phyloP scores from a whole-genome alignment of 2,329 filamentous ascomycete genomes.

The Fusarium foetens region DNA sequence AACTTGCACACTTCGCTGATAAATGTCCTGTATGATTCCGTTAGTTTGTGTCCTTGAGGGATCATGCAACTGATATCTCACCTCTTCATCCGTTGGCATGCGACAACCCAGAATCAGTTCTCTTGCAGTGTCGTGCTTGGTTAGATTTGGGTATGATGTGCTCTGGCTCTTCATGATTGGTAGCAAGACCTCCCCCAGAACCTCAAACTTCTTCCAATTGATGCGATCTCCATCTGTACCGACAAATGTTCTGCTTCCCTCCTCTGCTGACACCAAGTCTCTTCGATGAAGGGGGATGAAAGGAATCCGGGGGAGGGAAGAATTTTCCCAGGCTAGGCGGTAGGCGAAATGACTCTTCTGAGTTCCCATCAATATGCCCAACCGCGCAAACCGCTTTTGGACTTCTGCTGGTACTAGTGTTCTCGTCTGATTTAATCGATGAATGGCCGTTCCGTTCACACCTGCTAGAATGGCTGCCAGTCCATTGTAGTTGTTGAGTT shows the following conservation, averaged over 20 bases:
- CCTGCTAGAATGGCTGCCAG: conserved; percentile 94
- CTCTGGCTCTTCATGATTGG: conserved; percentile 93
- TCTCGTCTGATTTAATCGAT: conserved; percentile 82
- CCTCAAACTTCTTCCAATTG: conserved; percentile 99
- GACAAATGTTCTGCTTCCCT: conserved; percentile 91
- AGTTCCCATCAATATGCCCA: conserved; percentile 92
- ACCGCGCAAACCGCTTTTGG: conserved; percentile 85
- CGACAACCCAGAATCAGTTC: conserved; percentile 84
- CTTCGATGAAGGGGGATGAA: conserved; percentile 90
- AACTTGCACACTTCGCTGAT: conserved; percentile 69
- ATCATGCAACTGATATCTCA: conserved; percentile 57
- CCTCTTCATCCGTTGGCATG: conserved; percentile 88
- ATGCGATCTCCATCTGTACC: conserved; percentile 78
- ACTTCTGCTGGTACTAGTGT: conserved; percentile 76
- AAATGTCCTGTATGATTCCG: conserved; percentile 64
- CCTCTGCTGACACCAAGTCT: conserved; percentile 90
- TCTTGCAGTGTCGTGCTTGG: conserved; percentile 74
- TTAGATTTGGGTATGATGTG: conserved; percentile 78
- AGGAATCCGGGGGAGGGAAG: conserved; percentile 86
- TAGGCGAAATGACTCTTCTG: conserved; percentile 95
- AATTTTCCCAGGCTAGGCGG: conserved; percentile 97
- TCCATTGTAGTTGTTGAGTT: conserved; percentile 97
- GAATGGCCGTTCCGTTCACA: conserved; percentile 87
- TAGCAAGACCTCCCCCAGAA: conserved; percentile 90
- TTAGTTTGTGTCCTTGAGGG: conserved; percentile 35